Conservation (phyloP, 768 basidiomycete genomes). For the Naganishia vaughanmartiniae region DNA sequence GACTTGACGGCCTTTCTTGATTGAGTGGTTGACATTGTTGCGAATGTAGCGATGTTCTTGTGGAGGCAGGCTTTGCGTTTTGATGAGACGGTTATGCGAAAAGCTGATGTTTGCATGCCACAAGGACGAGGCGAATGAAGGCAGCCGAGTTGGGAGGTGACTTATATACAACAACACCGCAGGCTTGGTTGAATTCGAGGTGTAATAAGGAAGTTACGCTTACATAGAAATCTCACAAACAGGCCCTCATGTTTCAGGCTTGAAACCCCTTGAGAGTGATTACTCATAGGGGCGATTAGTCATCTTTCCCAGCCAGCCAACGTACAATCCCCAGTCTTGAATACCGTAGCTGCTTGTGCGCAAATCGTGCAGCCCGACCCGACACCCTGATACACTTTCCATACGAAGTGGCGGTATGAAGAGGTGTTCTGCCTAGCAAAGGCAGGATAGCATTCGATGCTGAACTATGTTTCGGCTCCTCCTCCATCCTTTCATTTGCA, state of each 20-base stretch:
- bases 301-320: background rate
- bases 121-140: background rate
- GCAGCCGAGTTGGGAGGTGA: background rate
- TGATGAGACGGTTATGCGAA: background rate
- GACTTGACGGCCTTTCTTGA: slow-evolving; percentile 61
- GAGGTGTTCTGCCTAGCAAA: background rate
- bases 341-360: background rate
- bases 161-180: background rate
- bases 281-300: slow-evolving; percentile 19
- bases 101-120: background rate
- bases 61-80: background rate
- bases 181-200: no score
- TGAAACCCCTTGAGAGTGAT: slow-evolving; percentile 12
- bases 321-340: no score
- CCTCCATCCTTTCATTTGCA: no score
- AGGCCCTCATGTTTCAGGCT: background rate
- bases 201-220: background rate
- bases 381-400: no score
- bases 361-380: no score
- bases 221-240: background rate
- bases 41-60: background rate
- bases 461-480: no score
- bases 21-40: background rate
- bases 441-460: no score
- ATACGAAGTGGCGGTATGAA: no score